These are phyloP conservation scores for Thamnidium elegans DNA, from an alignment of 192 early-diverging fungal genomes.

Conservation along the genomic window DNA sequence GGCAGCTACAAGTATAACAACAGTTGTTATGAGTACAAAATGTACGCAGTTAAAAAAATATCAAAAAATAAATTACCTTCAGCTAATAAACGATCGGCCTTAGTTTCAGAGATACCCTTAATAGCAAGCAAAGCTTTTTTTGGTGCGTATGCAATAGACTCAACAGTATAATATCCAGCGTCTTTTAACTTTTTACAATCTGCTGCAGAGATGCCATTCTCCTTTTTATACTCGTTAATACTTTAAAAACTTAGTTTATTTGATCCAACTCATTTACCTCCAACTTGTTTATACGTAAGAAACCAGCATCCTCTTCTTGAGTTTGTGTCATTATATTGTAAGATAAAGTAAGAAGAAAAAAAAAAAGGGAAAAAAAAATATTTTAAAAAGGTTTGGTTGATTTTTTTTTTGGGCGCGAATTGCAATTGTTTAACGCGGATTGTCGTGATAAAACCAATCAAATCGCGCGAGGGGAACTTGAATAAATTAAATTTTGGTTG, in stretches of 20 bases:
- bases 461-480: too few relatives aligned
- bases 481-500: not conserved
- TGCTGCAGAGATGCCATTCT: conserved; percentile 62
- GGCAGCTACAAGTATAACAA: conserved; percentile 62
- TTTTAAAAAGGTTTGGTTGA: not conserved
- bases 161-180: conserved; percentile 88
- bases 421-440: not conserved
- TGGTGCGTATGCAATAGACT: conserved; percentile 90
- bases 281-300: too few relatives aligned
- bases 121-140: conserved; percentile 81
- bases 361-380: not conserved
- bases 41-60: not conserved
- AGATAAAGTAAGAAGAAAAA: not conserved
- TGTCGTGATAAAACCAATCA: not conserved
- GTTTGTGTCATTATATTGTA: conserved; percentile 4
- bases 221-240: conserved; percentile 35
- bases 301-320: conserved; percentile 1
- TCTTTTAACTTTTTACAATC: conserved; percentile 86
- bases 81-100: conserved; percentile 89
- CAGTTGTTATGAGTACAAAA: not conserved
- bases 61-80: conserved; percentile 67
- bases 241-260: too few relatives aligned
- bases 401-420: not conserved
- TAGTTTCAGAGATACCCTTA: conserved; percentile 94
- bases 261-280: too few relatives aligned